Conservation (phyloP, 768 basidiomycete species). For the Candolleomyces aberdarensis region DNA sequence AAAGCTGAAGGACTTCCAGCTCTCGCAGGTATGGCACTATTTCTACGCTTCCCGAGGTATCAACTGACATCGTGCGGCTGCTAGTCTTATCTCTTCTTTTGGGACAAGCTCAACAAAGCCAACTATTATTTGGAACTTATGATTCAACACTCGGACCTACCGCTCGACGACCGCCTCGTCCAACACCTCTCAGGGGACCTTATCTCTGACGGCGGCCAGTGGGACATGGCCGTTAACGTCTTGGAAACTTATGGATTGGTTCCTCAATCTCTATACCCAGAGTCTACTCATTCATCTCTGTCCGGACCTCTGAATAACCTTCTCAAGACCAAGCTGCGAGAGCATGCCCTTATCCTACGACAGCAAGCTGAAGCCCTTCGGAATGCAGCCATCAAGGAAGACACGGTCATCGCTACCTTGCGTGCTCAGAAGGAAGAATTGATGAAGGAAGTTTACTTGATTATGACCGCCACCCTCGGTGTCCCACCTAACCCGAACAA, state of each 20-base stretch:
- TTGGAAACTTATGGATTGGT: slow-evolving; percentile 79
- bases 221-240: slow-evolving; percentile 80
- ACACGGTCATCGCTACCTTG: slow-evolving; percentile 49
- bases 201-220: slow-evolving; percentile 90
- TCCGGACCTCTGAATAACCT: slow-evolving; percentile 72
- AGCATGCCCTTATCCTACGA: slow-evolving; percentile 84
- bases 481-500: slow-evolving; percentile 75
- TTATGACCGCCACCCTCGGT: slow-evolving; percentile 84
- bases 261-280: slow-evolving; percentile 79
- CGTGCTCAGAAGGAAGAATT: slow-evolving; percentile 84
- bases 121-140: slow-evolving; percentile 91
- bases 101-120: slow-evolving; percentile 92
- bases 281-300: slow-evolving; percentile 78
- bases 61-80: slow-evolving; percentile 3
- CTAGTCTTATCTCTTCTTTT: slow-evolving; percentile 91
- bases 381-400: slow-evolving; percentile 41
- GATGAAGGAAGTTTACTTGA: slow-evolving; percentile 78
- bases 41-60: background rate
- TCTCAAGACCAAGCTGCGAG: slow-evolving; percentile 87
- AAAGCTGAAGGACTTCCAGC: slow-evolving; percentile 85
- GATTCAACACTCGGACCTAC: slow-evolving; percentile 75
- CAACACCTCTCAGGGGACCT: slow-evolving; percentile 72
- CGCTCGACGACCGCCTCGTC: slow-evolving; percentile 82
- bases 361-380: slow-evolving; percentile 52
- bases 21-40: slow-evolving; percentile 64